Conservation (phyloP, 176 grass and related monocot genomes). For the Triticum timopheevii region DNA sequence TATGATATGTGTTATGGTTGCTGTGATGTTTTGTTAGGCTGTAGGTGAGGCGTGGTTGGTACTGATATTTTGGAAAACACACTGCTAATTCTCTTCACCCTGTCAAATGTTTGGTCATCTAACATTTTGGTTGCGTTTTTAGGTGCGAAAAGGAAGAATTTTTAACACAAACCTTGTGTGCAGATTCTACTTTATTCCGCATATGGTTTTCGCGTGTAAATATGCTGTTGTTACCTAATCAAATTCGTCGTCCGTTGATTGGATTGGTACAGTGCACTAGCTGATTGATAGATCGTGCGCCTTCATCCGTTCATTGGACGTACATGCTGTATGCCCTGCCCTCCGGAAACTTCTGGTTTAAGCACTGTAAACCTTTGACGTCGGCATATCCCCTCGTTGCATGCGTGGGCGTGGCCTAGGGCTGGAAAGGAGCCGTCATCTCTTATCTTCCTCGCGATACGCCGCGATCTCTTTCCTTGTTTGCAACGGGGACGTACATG, state of each 20-base stretch:
- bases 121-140: conserved; percentile 17
- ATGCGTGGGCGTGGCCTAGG: no score
- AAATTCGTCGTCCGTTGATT: background rate
- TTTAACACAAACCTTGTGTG: background rate
- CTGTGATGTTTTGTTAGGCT: background rate
- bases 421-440: no score
- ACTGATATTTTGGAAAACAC: background rate
- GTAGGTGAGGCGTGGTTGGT: conserved; percentile 33
- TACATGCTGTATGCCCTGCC: no score
- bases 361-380: no score
- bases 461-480: no score
- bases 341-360: no score
- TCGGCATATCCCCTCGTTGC: no score
- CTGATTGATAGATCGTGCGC: background rate
- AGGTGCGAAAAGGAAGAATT: background rate
- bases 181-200: background rate
- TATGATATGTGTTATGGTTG: conserved; percentile 18
- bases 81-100: background rate
- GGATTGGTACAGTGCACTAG: conserved; percentile 5
- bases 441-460: no score
- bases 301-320: background rate
- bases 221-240: background rate
- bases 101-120: conserved; percentile 45
- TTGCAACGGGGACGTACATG: no score
- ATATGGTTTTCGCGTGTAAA: background rate